A percentile compares a stretch with the other conserved stretches of the same genome.
Evolutionary conservation across 202 grass and related monocot species (phyloP).

Genomic region (Carex sylvatica): DNA sequence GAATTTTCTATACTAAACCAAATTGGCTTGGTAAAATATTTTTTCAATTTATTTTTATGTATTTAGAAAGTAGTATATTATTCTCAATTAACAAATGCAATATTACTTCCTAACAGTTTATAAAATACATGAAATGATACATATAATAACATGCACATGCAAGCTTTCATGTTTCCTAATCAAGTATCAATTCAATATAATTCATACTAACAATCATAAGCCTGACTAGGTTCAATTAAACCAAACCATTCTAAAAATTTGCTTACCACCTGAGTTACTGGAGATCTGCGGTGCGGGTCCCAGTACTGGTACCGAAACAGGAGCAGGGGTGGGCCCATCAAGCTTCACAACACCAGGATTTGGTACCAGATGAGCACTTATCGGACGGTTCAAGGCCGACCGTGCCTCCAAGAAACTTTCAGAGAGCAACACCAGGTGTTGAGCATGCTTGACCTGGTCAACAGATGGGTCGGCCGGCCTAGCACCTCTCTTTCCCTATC

Average conservation of each 20-base stretch:
- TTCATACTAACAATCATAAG: neutral
- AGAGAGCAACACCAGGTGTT: conserved; percentile 83
- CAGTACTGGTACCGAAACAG: conserved; percentile 42
- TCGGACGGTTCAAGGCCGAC: conserved; percentile 63
- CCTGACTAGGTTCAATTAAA: neutral
- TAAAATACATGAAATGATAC: neutral
- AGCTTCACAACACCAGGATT: conserved; percentile 64
- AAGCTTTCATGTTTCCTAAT: conserved; percentile 8
- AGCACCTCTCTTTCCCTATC: conserved; percentile 84
- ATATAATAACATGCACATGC: neutral
- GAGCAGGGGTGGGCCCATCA: conserved; percentile 48
- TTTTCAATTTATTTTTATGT: neutral
- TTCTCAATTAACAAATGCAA: neutral
- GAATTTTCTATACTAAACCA: neutral
- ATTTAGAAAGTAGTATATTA: neutral
- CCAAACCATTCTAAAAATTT: conserved; percentile 5
- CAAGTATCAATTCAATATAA: conserved; percentile 5
- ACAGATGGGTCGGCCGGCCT: conserved; percentile 60
- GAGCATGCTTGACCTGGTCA: conserved; percentile 68
- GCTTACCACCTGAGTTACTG: conserved; percentile 61
- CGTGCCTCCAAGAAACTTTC: conserved; percentile 87
- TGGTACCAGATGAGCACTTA: conserved; percentile 43
- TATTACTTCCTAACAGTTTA: neutral
- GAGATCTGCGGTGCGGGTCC: conserved; percentile 25
- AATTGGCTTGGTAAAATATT: neutral